Evolutionary conservation across 83 land plant genomes (phyloP).

Genomic region (Diphasiastrum complanatum): DNA sequence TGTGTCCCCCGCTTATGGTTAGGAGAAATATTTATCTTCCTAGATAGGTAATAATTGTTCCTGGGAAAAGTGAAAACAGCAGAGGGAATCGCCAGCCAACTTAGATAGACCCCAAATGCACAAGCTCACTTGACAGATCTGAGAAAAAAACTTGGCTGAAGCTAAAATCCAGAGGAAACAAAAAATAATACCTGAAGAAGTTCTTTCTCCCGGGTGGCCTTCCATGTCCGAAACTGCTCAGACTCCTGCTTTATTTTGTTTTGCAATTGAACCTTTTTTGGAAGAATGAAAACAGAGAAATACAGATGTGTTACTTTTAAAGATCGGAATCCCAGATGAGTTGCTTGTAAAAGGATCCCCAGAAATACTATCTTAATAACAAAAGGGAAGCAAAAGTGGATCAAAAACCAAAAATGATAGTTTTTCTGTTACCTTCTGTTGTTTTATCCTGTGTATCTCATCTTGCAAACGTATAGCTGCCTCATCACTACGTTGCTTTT

Average conservation of each 20-base stretch:
- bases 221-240: constrained; percentile 15
- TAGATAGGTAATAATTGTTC: too few relatives aligned
- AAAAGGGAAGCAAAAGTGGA: not conserved
- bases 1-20: too few relatives aligned
- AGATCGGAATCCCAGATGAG: not conserved
- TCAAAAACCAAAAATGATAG: not conserved
- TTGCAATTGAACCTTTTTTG: constrained; percentile 10
- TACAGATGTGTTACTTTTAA: not conserved
- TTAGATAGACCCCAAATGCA: too few relatives aligned
- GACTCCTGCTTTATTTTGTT: too few relatives aligned
- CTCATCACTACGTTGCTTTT: constrained; percentile 13
- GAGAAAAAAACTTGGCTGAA: too few relatives aligned
- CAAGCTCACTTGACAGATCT: too few relatives aligned
- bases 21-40: too few relatives aligned
- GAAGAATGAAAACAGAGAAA: not conserved
- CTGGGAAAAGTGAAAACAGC: too few relatives aligned
- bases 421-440: constrained; percentile 3
- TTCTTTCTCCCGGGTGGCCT: constrained; percentile 7
- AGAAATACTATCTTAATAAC: not conserved
- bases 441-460: constrained; percentile 11
- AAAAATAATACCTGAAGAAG: constrained; percentile 1
- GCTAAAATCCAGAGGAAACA: too few relatives aligned
- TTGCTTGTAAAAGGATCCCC: not conserved
- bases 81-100: too few relatives aligned
- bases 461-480: not conserved